phyloP scores from a whole-genome alignment of 2,329 filamentous ascomycete genomes.

The Tolypocladium tundrense region DNA sequence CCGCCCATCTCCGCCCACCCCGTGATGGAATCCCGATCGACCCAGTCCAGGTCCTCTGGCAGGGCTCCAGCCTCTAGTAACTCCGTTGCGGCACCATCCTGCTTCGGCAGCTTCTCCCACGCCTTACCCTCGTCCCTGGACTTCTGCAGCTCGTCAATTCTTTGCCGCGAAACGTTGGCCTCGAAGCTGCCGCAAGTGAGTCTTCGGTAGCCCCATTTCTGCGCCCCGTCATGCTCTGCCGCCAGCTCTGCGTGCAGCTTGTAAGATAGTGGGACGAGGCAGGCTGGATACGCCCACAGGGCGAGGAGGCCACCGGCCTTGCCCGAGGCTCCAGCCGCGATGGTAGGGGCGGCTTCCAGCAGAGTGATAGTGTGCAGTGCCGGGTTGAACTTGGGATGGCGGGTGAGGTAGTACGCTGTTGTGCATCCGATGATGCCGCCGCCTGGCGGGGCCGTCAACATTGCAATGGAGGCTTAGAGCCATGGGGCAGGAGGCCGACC shows the following conservation, averaged over 20 bases:
- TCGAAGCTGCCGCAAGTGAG: slow-evolving; percentile 59
- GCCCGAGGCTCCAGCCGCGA: slow-evolving; percentile 87
- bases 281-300: slow-evolving; percentile 81
- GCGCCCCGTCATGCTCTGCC: slow-evolving; percentile 67
- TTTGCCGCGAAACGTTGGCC: slow-evolving; percentile 25
- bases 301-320: slow-evolving; percentile 89
- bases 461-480: slow-evolving; percentile 1
- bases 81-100: slow-evolving; percentile 35
- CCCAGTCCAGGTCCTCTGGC: slow-evolving; percentile 76
- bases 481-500: slow-evolving; percentile 7
- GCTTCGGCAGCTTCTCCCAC: slow-evolving; percentile 55
- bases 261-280: slow-evolving; percentile 79
- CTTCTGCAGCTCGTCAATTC: slow-evolving; percentile 18
- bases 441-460: slow-evolving; percentile 35
- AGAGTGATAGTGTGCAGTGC: slow-evolving; percentile 69
- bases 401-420: slow-evolving; percentile 82
- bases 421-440: slow-evolving; percentile 90
- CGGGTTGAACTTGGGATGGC: slow-evolving; percentile 72
- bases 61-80: slow-evolving; percentile 49
- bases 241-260: slow-evolving; percentile 74
- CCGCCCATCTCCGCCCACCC: slow-evolving; percentile 74
- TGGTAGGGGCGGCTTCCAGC: slow-evolving; percentile 69
- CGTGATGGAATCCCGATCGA: slow-evolving; percentile 55
- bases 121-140: slow-evolving; percentile 25
- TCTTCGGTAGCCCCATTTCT: slow-evolving; percentile 77